Percentiles rank a stretch among this genome's conserved stretches.
Evolutionary conservation across 331 rosid genomes (phyloP).

Genomic region (Quercus phellos): DNA sequence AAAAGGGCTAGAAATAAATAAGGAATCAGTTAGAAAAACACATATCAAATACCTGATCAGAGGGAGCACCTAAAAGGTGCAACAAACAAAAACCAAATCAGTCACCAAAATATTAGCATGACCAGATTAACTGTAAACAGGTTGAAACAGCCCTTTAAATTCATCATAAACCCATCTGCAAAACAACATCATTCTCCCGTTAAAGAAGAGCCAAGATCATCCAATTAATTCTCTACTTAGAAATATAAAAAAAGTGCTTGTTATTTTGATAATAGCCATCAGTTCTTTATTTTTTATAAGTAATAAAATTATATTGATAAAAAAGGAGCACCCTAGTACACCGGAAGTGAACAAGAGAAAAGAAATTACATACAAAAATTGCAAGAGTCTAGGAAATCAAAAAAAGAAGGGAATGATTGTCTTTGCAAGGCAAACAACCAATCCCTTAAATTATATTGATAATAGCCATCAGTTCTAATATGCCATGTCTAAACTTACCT

Average conservation of each 20-base stretch:
- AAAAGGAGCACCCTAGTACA: too few species aligned
- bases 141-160: slow-evolving; percentile 58
- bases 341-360: too few species aligned
- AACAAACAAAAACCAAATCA: background rate
- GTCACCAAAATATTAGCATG: slow-evolving; percentile 5
- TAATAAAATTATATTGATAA: too few species aligned
- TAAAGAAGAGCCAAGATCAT: background rate
- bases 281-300: too few species aligned
- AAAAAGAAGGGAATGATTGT: too few species aligned
- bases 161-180: slow-evolving; percentile 88
- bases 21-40: background rate
- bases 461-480: too few species aligned
- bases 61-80: background rate
- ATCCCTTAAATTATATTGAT: background rate
- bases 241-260: background rate
- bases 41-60: background rate
- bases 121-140: slow-evolving; percentile 49
- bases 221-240: background rate
- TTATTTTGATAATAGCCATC: background rate
- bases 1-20: background rate
- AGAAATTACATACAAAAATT: too few species aligned
- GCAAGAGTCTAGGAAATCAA: too few species aligned
- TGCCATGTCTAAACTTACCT: too few species aligned
- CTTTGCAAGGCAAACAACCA: too few species aligned
- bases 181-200: slow-evolving; percentile 6